A percentile compares a stretch with the other conserved stretches of the same genome.
These are phyloP conservation scores for Phytophthora europaea DNA, from an alignment of 352 stramenopile genomes.

Conservation along the genomic window DNA sequence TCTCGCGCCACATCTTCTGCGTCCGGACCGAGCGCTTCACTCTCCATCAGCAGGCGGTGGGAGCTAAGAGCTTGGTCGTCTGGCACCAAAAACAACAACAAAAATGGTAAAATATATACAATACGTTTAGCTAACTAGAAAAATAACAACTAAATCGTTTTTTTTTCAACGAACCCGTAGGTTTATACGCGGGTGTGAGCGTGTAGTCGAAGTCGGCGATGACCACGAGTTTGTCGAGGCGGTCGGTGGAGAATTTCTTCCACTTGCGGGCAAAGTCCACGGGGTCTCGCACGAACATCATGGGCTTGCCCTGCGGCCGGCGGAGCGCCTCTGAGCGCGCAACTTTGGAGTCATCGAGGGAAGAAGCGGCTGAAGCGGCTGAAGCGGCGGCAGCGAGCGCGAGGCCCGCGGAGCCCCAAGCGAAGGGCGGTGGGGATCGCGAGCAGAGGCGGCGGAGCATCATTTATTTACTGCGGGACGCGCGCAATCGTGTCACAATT, in stretches of 20 bases:
- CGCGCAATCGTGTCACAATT: not conserved
- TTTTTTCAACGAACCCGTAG: slow-evolving; percentile 30
- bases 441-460: slow-evolving; percentile 17
- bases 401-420: slow-evolving; percentile 20
- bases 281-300: slow-evolving; percentile 52
- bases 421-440: slow-evolving; percentile 13
- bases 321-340: slow-evolving; percentile 14
- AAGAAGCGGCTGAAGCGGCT: not conserved
- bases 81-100: slow-evolving; percentile 8
- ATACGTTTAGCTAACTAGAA: slow-evolving; percentile 9
- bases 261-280: slow-evolving; percentile 79
- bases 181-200: slow-evolving; percentile 75
- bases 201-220: slow-evolving; percentile 90
- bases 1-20: slow-evolving; percentile 39
- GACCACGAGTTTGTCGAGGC: slow-evolving; percentile 75
- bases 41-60: slow-evolving; percentile 65
- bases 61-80: slow-evolving; percentile 62
- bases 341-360: not conserved
- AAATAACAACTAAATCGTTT: not conserved
- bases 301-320: slow-evolving; percentile 38
- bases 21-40: slow-evolving; percentile 49
- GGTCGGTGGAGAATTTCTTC: slow-evolving; percentile 79
- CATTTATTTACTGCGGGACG: not conserved
- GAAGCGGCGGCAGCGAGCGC: slow-evolving; percentile 7
- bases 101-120: slow-evolving; percentile 1